phyloP scores from a whole-genome alignment of 2,329 filamentous ascomycete species.

The Alternaria conjuncta region DNA sequence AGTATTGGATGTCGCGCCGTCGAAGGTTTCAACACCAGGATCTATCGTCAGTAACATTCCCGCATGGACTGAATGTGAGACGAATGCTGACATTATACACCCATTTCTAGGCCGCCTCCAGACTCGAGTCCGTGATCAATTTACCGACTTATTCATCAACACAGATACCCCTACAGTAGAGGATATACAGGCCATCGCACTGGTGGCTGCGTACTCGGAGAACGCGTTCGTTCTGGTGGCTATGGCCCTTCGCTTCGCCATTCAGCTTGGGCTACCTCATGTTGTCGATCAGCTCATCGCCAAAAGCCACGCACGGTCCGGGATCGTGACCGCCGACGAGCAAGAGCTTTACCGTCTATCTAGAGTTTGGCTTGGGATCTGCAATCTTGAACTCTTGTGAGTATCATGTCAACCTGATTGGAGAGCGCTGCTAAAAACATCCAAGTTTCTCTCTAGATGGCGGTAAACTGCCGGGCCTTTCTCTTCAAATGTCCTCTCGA shows the following conservation, averaged over 20 bases:
- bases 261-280: constrained; percentile 54
- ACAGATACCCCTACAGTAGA: constrained; percentile 53
- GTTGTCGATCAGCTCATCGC: constrained; percentile 51
- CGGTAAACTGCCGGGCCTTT: constrained; percentile 54
- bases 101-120: constrained; percentile 21
- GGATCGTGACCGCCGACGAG: constrained; percentile 30
- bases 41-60: constrained; percentile 34
- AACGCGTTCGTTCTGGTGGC: constrained; percentile 60
- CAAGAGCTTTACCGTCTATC: constrained; percentile 44
- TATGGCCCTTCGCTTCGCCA: constrained; percentile 59
- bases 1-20: constrained; percentile 60
- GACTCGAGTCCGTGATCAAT: constrained; percentile 44
- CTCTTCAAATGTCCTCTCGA: constrained; percentile 46
- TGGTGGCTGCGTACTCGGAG: constrained; percentile 61
- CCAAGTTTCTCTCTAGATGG: constrained; percentile 53
- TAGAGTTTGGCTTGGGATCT: constrained; percentile 60
- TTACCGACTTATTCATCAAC: constrained; percentile 57
- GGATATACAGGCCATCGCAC: constrained; percentile 59
- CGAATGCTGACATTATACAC: background rate
- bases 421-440: background rate
- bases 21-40: constrained; percentile 49
- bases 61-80: background rate
- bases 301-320: constrained; percentile 16
- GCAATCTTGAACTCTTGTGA: constrained; percentile 58
- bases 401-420: background rate